Evolutionary conservation across 305 asterid genomes (phyloP).

Genomic region (Solanum hybrid): DNA sequence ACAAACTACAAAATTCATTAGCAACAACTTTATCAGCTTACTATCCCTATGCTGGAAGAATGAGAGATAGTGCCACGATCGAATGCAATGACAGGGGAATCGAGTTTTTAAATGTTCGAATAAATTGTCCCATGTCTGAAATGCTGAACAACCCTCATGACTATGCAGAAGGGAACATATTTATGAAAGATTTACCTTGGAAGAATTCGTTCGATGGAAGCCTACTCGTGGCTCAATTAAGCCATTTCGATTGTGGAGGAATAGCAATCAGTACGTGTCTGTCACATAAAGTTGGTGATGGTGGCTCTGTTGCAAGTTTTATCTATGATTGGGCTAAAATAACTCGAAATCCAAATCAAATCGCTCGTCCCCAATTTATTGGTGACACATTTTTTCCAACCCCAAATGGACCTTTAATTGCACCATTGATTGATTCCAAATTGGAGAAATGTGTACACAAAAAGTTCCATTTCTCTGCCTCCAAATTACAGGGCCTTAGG

Average conservation of each 20-base stretch:
- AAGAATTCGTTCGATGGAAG: background rate
- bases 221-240: background rate
- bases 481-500: background rate
- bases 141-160: background rate
- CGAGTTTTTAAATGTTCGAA: background rate
- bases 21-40: background rate
- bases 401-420: background rate
- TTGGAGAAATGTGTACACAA: background rate
- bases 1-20: background rate
- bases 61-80: background rate
- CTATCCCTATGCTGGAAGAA: conserved; percentile 5
- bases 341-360: background rate
- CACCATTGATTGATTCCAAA: background rate
- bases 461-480: background rate
- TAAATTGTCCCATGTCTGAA: background rate
- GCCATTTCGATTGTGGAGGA: conserved; percentile 3
- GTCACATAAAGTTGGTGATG: conserved; percentile 7
- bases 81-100: background rate
- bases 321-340: background rate
- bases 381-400: background rate
- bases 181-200: conserved; percentile 2
- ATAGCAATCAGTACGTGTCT: background rate
- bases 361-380: background rate
- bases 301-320: background rate
- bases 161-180: background rate